Conservation (phyloP, 805 yeast genomes). For the Yamadazyma akitaensis region DNA sequence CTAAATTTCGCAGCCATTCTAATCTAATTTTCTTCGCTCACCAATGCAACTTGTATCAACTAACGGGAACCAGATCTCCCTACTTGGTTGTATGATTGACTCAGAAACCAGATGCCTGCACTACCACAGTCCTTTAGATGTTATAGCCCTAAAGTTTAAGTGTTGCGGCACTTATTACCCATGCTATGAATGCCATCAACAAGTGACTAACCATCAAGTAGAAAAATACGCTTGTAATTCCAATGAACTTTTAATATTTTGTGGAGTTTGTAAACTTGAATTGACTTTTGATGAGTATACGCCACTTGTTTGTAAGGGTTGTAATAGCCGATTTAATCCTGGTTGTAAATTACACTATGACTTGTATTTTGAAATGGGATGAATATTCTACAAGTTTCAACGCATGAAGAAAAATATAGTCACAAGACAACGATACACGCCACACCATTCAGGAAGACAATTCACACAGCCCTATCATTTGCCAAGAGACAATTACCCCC, state of each 20-base stretch:
- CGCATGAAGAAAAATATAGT: too few species aligned
- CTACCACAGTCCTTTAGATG: slow-evolving; percentile 32
- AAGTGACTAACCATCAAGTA: slow-evolving; percentile 7
- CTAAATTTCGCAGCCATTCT: background rate
- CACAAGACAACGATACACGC: too few species aligned
- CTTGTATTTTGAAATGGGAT: slow-evolving; percentile 28
- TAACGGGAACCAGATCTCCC: slow-evolving; percentile 3
- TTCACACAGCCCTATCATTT: too few species aligned
- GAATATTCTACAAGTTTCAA: too few species aligned
- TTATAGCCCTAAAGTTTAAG: slow-evolving; percentile 37
- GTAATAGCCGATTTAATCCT: slow-evolving; percentile 33
- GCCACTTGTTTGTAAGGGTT: slow-evolving; percentile 21
- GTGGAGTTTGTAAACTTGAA: slow-evolving; percentile 34
- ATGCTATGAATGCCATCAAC: slow-evolving; percentile 38
- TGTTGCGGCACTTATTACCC: slow-evolving; percentile 39
- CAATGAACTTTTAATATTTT: slow-evolving; percentile 25
- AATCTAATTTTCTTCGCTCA: background rate
- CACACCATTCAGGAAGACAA: too few species aligned
- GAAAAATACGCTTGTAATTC: slow-evolving; percentile 13
- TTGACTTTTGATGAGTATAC: slow-evolving; percentile 28
- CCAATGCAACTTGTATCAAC: background rate
- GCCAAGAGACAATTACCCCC: too few species aligned
- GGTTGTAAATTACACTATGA: slow-evolving; percentile 35
- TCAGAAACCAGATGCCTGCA: slow-evolving; percentile 35
- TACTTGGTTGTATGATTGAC: slow-evolving; percentile 20